Base-by-base conservation (phyloP, 2,329 filamentous ascomycete genomes). In the Westerdykella sp. region DNA sequence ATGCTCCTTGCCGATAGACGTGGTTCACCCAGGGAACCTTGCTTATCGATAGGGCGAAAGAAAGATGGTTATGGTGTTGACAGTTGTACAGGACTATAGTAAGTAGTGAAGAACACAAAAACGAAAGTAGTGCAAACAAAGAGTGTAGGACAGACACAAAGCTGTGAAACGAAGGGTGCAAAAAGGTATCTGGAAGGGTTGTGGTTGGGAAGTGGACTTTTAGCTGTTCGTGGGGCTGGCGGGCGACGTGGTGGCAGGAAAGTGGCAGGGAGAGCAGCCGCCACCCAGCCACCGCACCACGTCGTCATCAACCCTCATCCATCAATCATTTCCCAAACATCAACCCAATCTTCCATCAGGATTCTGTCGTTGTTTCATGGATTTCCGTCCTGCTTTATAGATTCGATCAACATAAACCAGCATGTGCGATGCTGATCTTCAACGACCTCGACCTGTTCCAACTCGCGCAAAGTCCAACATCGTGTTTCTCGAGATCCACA, bases 1-100 rank as follows among this genome's bases (percentile, higher is more conserved):
- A 21, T 31, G 39, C 34, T 44, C 48, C 51, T 43, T 53, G 50
- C 46, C 44, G 44, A 38, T 49, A 48, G 22, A 35, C 18, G 32
- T 9, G n/a, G 6, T 35, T 15, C 32, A 22, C 34, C 14, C 15
- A 34, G 38, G 34, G 35, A 34, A 38, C 31, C 25, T 18, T 34
- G 39, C 9, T 10, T 39, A 10, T 34, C 34, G 35, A 37, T 5
- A 21, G 18, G 18, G 39, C 10, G 35, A 36, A 40, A 40, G 14
- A 40, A 22, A 21, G 16, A 22, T n/a, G 37, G 25, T 36, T n/a
- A n/a, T n/a, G n/a, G n/a, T n/a, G n/a, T n/a, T n/a, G n/a, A n/a
- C n/a, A n/a, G 40, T 18, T 35, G 36, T 28, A 28, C 25, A 16
- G 15, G 31, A 12, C 18, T 21, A 21, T n/a, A 36, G 30, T 35